Conservation (phyloP, 2,329 filamentous ascomycete species). For the Fusarium burgessii region DNA sequence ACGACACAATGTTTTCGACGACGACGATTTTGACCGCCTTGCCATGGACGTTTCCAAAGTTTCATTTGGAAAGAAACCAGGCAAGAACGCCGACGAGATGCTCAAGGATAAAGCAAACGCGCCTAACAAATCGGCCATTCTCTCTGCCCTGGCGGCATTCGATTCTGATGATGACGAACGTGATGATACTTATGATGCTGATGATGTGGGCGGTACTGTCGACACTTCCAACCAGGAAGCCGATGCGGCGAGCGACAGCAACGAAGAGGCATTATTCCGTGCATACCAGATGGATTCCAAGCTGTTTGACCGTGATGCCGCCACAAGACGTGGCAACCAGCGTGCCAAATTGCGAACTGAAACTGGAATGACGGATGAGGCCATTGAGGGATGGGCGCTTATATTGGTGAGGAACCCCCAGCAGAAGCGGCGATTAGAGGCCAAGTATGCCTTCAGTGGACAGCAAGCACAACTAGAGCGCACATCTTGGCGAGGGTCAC, state of each 20-base stretch:
- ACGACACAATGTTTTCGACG: constrained; percentile 81
- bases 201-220: constrained; percentile 90
- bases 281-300: constrained; percentile 74
- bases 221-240: constrained; percentile 73
- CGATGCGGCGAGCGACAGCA: constrained; percentile 61
- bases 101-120: constrained; percentile 73
- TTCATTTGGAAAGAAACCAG: constrained; percentile 79
- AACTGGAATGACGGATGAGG: constrained; percentile 92
- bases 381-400: constrained; percentile 92
- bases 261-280: constrained; percentile 80
- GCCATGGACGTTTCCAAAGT: constrained; percentile 74
- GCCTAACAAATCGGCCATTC: constrained; percentile 84
- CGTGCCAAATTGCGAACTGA: constrained; percentile 76
- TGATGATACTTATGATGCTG: constrained; percentile 95
- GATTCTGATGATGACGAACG: constrained; percentile 96
- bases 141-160: constrained; percentile 88
- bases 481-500: constrained; percentile 72
- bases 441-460: constrained; percentile 75
- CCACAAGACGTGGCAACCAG: constrained; percentile 73
- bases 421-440: constrained; percentile 76
- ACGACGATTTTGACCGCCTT: constrained; percentile 82
- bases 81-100: constrained; percentile 77
- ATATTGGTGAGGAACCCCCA: constrained; percentile 83
- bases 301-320: constrained; percentile 77
- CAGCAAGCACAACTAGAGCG: constrained; percentile 73